Evolutionary conservation across 2,329 filamentous ascomycete genomes (phyloP).

Genomic region (Neopestalotiopsis rosae): DNA sequence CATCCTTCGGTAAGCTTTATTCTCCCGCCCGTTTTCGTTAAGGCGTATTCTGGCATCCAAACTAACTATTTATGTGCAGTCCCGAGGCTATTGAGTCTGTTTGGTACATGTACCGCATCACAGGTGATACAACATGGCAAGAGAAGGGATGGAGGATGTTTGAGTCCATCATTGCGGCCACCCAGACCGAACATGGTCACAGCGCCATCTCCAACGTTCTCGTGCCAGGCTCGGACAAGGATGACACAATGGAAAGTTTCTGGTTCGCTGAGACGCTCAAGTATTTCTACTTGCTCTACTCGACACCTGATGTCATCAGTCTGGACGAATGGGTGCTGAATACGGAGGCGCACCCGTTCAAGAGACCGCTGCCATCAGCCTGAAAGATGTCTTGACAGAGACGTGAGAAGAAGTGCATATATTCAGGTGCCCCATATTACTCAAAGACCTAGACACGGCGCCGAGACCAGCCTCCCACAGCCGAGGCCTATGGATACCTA

Average conservation of each 20-base stretch:
- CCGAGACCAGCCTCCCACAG: not conserved
- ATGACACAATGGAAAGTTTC: constrained; percentile 83
- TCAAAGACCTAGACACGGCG: not conserved
- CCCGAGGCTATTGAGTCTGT: constrained; percentile 89
- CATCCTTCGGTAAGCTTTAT: constrained; percentile 61
- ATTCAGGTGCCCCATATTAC: not conserved
- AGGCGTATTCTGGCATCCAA: constrained; percentile 23
- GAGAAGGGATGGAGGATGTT: constrained; percentile 92
- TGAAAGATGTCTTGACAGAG: not conserved
- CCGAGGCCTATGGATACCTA: too few relatives aligned
- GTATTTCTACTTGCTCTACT: constrained; percentile 85
- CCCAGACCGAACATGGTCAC: constrained; percentile 70
- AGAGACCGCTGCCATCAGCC: constrained; percentile 41
- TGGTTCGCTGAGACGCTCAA: constrained; percentile 92
- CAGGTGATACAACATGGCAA: constrained; percentile 75
- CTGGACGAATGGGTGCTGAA: constrained; percentile 73
- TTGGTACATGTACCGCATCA: constrained; percentile 91
- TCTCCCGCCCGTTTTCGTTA: constrained; percentile 22
- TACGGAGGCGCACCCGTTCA: constrained; percentile 67
- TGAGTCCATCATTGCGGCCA: constrained; percentile 69
- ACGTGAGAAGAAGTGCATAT: not conserved
- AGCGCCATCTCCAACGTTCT: constrained; percentile 73
- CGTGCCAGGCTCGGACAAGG: constrained; percentile 43
- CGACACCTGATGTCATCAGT: constrained; percentile 65
- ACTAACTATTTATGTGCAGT: constrained; percentile 43